Base-by-base conservation (phyloP, 1,284 basidiomycete genomes). In the Sanghuangporus baumii region DNA sequence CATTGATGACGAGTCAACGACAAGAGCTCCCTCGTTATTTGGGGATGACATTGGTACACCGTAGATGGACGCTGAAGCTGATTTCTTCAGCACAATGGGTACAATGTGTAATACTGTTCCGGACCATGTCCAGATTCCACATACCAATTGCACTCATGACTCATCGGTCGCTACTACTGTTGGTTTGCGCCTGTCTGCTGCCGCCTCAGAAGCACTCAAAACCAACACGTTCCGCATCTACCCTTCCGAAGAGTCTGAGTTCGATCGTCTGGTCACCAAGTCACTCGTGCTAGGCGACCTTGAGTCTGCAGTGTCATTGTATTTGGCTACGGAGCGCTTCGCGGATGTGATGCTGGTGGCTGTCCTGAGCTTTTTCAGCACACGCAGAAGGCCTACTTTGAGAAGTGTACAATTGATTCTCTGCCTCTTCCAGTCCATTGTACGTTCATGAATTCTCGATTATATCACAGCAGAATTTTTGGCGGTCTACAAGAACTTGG, bases 401-500 rank as follows among this genome's bases (percentile, higher is more conserved):
- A 93, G 71, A 83, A 87, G 57, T 84, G 87, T 65, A 92, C 91
- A 3, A 81, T 86, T 11, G 77, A 84, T 6, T 76, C 84, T 98
- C 26, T 91, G 96, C 40, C 83, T 99, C 6, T 94, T 96, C 84
- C 94, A 98, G 74, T 94, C 91, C 26, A 94, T 99, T 70, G 94
- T 98, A 26, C 64, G 91, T 89, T 57, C 89, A 96, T 71, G 96
- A 98, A 70, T 84, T 99, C 11, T 81, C 86, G 47, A 94, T 97
- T 75, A 88, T 98, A 62, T 94, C 96, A 1, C 94, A 97, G 74
- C 97, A 98, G 16, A 95, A 99, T 70, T 74, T 98, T 47, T 79
- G 85, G 61, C 95, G 99, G 73, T 99, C 97, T 87, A 91, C 67
- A 96, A 98, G 75, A 93, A 96, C 63, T 98, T 98, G 70, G 96